Base-by-base conservation (phyloP, 2,329 filamentous ascomycete genomes). In the Aspergillus nomiae region DNA sequence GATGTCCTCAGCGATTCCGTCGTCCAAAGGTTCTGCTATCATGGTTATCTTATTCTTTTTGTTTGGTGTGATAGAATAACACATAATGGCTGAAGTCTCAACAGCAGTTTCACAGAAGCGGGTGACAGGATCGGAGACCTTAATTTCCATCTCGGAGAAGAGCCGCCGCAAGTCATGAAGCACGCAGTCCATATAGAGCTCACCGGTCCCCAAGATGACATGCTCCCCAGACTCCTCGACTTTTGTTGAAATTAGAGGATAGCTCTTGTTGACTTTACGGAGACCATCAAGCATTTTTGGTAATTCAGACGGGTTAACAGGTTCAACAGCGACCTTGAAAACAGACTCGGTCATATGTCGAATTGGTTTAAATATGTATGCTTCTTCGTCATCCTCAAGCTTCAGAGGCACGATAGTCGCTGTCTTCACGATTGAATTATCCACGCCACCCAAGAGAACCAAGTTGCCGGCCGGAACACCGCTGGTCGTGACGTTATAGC, bases 1-100 rank as follows among this genome's bases (percentile, higher is more conserved):
- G 67, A 99, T 98, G 72, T 99, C 95, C 72, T 92, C 89, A 6
- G 94, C 92, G 66, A 99, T 96, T 19, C 95, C 95, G 71, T 96
- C 91, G 69, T 99, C 95, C 16, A 99, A 83, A 38, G 95, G 94
- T 77, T 99, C 95, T 4, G 95, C 95, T 62, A 98, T 91, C 92
- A 99, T 97, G 41, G 95, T 98, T 72, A 99, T 91, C 78, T 96
- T 97, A 83, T 99, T 99, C 83, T 97, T 97, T 82, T 99, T 99
- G 82, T 99, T 99, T 2, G 95, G 95, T 2, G 95, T 98, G 70
- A 97, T 89, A 26, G 95, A 94, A 77, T 97, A 99, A 81, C 95
- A 99, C 80, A 97, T 97, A 63, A 96, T 97, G 24, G 94, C 94
- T 21, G 93, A 97, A 69, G 95, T 96, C 77, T 99, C 95, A 43